Evolutionary conservation across 2,329 filamentous ascomycete species (phyloP).

Genomic region (Knufia petricola): DNA sequence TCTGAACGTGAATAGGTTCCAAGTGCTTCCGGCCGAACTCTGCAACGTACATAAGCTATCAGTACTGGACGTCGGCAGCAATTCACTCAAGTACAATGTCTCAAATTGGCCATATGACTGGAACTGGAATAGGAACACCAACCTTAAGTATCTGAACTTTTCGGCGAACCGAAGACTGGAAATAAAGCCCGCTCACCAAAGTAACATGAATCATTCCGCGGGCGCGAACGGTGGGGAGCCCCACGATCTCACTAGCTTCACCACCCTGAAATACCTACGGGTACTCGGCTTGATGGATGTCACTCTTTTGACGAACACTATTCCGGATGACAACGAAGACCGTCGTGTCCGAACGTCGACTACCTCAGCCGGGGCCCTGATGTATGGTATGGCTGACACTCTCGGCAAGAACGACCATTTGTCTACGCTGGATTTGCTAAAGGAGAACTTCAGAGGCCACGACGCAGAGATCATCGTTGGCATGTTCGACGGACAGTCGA

Average conservation of each 20-base stretch:
- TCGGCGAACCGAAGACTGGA: slow-evolving; percentile 95
- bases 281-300: slow-evolving; percentile 96
- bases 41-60: slow-evolving; percentile 87
- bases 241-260: slow-evolving; percentile 80
- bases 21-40: slow-evolving; percentile 87
- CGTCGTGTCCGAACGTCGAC: slow-evolving; percentile 92
- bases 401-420: slow-evolving; percentile 87
- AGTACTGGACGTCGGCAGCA: slow-evolving; percentile 89
- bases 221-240: slow-evolving; percentile 39
- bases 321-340: slow-evolving; percentile 92
- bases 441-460: slow-evolving; percentile 80
- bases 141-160: slow-evolving; percentile 87
- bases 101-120: slow-evolving; percentile 98
- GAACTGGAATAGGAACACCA: slow-evolving; percentile 99
- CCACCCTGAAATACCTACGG: slow-evolving; percentile 68
- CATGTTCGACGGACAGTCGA: slow-evolving; percentile 90
- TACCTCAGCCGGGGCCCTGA: slow-evolving; percentile 79
- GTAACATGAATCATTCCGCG: slow-evolving; percentile 44
- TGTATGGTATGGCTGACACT: slow-evolving; percentile 96
- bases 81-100: slow-evolving; percentile 94
- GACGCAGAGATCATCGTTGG: slow-evolving; percentile 85
- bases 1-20: slow-evolving; percentile 97
- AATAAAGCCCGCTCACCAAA: slow-evolving; percentile 52
- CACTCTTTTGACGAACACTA: slow-evolving; percentile 82
- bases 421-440: slow-evolving; percentile 89